These are phyloP conservation scores for Syzygium grande DNA, from an alignment of 345 rosid species.

Conservation along the genomic window DNA sequence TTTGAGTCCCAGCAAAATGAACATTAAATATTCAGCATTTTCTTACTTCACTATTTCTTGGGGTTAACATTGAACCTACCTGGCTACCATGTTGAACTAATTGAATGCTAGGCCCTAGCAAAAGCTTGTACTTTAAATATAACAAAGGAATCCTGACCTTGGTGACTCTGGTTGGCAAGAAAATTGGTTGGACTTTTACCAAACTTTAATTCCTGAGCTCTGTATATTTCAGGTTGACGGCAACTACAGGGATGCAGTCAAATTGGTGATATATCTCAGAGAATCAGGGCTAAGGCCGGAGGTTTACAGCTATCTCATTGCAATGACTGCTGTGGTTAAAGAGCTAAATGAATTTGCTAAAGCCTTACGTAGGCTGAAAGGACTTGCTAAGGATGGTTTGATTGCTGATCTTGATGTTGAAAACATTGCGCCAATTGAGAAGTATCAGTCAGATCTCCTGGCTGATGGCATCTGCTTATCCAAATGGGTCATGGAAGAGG, in stretches of 20 bases:
- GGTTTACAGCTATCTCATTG: conserved; percentile 75
- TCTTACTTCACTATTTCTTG: not conserved
- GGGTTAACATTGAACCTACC: not conserved
- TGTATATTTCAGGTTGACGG: conserved; percentile 60
- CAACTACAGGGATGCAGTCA: conserved; percentile 58
- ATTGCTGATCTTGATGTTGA: conserved; percentile 50
- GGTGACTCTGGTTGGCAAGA: not conserved
- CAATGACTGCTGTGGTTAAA: conserved; percentile 91
- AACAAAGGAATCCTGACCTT: not conserved
- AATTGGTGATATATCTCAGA: conserved; percentile 50
- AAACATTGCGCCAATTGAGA: conserved; percentile 42
- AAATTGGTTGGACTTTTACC: not conserved
- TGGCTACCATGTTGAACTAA: not conserved
- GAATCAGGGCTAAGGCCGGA: conserved; percentile 79
- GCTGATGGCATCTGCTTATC: conserved; percentile 57
- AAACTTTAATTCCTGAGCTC: not conserved
- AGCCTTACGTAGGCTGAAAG: conserved; percentile 61
- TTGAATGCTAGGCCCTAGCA: not conserved
- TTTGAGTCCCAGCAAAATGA: not conserved
- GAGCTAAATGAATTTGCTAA: conserved; percentile 79
- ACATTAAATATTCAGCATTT: not conserved
- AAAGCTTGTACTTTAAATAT: not conserved
- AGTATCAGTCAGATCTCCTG: conserved; percentile 61
- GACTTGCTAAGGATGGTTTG: conserved; percentile 46
- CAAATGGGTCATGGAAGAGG: conserved; percentile 68